phyloP scores from a whole-genome alignment of 768 basidiomycete genomes.

The Trametes punicea region DNA sequence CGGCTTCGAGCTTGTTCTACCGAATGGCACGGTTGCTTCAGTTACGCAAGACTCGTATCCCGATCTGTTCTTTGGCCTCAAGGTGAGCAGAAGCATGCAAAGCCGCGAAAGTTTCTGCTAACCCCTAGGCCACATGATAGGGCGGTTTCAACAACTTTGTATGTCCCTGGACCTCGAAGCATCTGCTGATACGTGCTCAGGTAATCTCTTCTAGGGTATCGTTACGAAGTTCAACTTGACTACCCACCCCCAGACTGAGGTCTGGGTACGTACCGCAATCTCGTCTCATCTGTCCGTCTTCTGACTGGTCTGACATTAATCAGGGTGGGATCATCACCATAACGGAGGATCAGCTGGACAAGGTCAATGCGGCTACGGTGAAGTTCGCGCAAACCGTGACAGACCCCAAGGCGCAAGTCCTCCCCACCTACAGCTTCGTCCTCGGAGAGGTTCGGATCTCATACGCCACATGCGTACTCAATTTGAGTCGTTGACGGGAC shows the following conservation, averaged over 20 bases:
- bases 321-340: constrained; percentile 51
- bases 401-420: constrained; percentile 50
- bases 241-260: constrained; percentile 49
- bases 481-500: background rate
- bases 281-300: background rate
- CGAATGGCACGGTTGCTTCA: constrained; percentile 41
- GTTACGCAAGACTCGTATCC: constrained; percentile 34
- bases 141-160: constrained; percentile 65
- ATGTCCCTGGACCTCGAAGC: constrained; percentile 10
- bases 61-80: constrained; percentile 45
- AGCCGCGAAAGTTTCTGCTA: too few species aligned
- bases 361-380: constrained; percentile 35
- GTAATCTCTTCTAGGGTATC: constrained; percentile 42
- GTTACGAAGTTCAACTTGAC: constrained; percentile 57
- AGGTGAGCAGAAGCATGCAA: constrained; percentile 27
- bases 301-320: background rate
- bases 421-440: constrained; percentile 42
- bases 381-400: constrained; percentile 40
- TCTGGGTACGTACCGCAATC: constrained; percentile 48
- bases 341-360: constrained; percentile 18
- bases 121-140: constrained; percentile 27
- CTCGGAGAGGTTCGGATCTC: constrained; percentile 31
- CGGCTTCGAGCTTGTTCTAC: constrained; percentile 56
- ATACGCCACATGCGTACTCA: background rate
- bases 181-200: background rate